Evolutionary conservation across 441 rosid species (phyloP), one percentile per base, ranked within the genome.

Genomic region (Jatropha podagrica): DNA sequence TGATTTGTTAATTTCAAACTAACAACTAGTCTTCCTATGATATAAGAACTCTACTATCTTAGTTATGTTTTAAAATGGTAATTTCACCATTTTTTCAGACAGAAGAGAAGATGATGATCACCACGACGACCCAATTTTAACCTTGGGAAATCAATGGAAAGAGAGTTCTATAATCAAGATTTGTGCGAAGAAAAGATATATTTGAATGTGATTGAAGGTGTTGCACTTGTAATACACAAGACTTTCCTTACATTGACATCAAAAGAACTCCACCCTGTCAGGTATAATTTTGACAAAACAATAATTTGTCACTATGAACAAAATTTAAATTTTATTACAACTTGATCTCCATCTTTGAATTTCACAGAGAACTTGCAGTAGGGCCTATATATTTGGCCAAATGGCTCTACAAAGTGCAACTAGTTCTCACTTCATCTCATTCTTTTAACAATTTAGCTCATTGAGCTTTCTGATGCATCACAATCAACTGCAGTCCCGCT

Each of bases 381-480:
- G 32, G 58, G 44, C 55, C 41, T 15, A 15, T 32, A 17, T 49
- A 13, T 7, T 32, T 54, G 17, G 67, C 49, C 15, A 15, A 38
- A 37, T 52, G 41, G 56, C 73, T 49, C 64, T 42, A 32, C 78
- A 37, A 14, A 9, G 27, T 46, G 13, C 13, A 26, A 14, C 15
- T 26, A 17, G 38, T n/a, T 48, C 18, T 8, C 61, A 11, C 40
- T 48, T 46, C 59, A 2, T 37, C 23, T 18, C 42, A 26, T 23
- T 38, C 38, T 15, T 51, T 56, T 64, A 49, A 11, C 58, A 60
- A 56, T 70, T 69, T 37, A 55, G 77, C 46, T 80, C 27, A 62
- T 59, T 60, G 81, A 84, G 81, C 65, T 81, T 75, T 82, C 89
- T 11, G 81, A 73, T 72, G 82, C 83, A 51, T 77, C 71, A 2